phyloP scores from a whole-genome alignment of 768 basidiomycete species.

The Collybia mongolica region DNA sequence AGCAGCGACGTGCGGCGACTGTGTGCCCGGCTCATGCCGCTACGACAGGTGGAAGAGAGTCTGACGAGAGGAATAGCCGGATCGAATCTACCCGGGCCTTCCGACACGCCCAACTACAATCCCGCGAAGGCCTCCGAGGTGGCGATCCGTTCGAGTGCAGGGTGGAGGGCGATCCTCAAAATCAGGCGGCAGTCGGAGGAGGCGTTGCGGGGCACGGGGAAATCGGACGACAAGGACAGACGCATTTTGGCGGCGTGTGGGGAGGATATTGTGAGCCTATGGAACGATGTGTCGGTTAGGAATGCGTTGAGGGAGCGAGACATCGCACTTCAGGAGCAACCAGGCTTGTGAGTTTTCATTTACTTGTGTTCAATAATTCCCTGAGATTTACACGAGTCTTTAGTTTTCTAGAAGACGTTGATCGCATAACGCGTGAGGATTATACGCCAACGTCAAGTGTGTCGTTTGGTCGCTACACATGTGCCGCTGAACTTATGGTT shows the following conservation, averaged over 20 bases:
- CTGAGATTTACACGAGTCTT: not conserved
- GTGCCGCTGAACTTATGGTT: constrained; percentile 1
- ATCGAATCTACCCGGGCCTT: constrained; percentile 8
- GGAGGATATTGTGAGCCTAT: constrained; percentile 53
- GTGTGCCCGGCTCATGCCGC: constrained; percentile 50
- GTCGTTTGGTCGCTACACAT: constrained; percentile 11
- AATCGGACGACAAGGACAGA: constrained; percentile 37
- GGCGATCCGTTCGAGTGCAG: constrained; percentile 42
- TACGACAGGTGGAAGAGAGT: constrained; percentile 53
- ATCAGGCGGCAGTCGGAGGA: constrained; percentile 26
- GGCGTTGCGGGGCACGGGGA: constrained; percentile 9
- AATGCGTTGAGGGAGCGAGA: constrained; percentile 37
- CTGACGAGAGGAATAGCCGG: constrained; percentile 44
- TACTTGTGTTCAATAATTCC: not conserved
- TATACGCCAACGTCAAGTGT: constrained; percentile 55
- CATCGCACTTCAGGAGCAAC: constrained; percentile 52
- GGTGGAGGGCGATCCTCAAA: constrained; percentile 49
- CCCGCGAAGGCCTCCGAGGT: constrained; percentile 46
- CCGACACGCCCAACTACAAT: constrained; percentile 23
- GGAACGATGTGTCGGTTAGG: constrained; percentile 47
- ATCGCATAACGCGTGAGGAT: constrained; percentile 45
- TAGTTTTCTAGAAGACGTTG: constrained; percentile 60
- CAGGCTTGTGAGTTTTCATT: constrained; percentile 53
- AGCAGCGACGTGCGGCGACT: constrained; percentile 40
- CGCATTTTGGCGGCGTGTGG: constrained; percentile 52